phyloP scores from a whole-genome alignment of 2,329 filamentous ascomycete genomes.

The Colletotrichum limetticola region DNA sequence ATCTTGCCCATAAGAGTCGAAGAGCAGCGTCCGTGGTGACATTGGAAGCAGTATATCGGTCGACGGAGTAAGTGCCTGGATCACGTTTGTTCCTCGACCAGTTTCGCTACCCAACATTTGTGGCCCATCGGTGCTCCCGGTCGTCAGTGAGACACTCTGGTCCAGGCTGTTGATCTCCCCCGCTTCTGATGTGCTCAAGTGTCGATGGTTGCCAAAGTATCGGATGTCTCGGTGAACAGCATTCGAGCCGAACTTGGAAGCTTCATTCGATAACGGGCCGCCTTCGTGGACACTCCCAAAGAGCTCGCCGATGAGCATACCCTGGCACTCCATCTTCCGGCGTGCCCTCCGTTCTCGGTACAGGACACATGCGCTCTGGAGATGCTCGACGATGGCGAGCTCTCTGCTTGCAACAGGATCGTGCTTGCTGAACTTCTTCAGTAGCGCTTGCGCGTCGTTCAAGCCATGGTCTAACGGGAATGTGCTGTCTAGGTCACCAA shows the following conservation, averaged over 20 bases:
- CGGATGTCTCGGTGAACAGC: not conserved
- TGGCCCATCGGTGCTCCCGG: constrained; percentile 7
- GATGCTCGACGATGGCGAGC: constrained; percentile 37
- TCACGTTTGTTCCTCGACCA: constrained; percentile 13
- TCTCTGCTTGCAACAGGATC: constrained; percentile 40
- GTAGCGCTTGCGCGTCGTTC: constrained; percentile 36
- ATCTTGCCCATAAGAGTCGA: constrained; percentile 37
- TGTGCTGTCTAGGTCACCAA: constrained; percentile 53
- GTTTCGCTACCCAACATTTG: not conserved
- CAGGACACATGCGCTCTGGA: constrained; percentile 39
- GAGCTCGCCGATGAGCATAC: constrained; percentile 38
- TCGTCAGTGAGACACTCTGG: not conserved
- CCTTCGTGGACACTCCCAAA: constrained; percentile 40
- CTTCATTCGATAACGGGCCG: not conserved
- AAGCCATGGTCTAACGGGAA: constrained; percentile 45
- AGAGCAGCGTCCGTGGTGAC: constrained; percentile 37
- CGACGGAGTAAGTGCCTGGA: constrained; percentile 22
- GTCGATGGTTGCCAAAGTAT: not conserved
- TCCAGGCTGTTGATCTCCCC: not conserved
- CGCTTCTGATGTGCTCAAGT: not conserved
- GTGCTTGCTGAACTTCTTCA: constrained; percentile 39
- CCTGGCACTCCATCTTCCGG: constrained; percentile 39
- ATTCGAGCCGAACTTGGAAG: not conserved
- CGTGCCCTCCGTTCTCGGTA: constrained; percentile 38
- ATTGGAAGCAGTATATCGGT: constrained; percentile 36